These are phyloP conservation scores for Pseudocohnilembus persalinus DNA, from an alignment of 169 alveolate genomes.

Conservation along the genomic window DNA sequence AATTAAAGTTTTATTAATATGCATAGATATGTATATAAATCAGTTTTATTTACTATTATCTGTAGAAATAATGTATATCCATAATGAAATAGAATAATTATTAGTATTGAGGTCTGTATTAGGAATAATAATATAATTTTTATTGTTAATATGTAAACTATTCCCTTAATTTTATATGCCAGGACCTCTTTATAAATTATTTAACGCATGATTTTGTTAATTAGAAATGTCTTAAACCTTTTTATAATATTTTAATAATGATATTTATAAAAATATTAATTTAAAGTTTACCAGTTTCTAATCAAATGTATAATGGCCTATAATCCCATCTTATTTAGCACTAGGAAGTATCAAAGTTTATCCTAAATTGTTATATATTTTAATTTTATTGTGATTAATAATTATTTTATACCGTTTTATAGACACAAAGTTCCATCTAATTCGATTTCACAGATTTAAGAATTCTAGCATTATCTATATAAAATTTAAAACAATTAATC, in stretches of 20 bases:
- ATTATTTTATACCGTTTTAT: slow-evolving; percentile 13
- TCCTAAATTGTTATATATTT: background rate
- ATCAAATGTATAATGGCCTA: slow-evolving; percentile 11
- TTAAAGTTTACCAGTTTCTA: background rate
- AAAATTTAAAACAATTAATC: too few relatives aligned
- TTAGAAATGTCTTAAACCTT: slow-evolving; percentile 11
- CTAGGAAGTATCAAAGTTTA: slow-evolving; percentile 9
- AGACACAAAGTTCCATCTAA: slow-evolving; percentile 29
- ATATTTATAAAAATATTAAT: background rate
- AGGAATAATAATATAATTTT: background rate
- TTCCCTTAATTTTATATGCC: background rate
- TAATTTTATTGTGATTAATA: background rate
- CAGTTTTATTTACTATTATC: background rate
- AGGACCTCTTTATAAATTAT: background rate
- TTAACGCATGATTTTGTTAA: slow-evolving; percentile 2
- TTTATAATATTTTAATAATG: background rate
- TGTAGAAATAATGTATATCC: background rate
- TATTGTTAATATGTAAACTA: slow-evolving; percentile 1
- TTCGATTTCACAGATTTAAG: slow-evolving; percentile 12
- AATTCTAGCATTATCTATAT: background rate
- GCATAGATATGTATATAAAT: background rate
- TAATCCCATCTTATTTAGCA: slow-evolving; percentile 1
- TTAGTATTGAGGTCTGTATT: background rate
- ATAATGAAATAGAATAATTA: background rate
- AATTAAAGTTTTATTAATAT: background rate